phyloP scores from a whole-genome alignment of 2,329 filamentous ascomycete species.

The Cytospora mali region DNA sequence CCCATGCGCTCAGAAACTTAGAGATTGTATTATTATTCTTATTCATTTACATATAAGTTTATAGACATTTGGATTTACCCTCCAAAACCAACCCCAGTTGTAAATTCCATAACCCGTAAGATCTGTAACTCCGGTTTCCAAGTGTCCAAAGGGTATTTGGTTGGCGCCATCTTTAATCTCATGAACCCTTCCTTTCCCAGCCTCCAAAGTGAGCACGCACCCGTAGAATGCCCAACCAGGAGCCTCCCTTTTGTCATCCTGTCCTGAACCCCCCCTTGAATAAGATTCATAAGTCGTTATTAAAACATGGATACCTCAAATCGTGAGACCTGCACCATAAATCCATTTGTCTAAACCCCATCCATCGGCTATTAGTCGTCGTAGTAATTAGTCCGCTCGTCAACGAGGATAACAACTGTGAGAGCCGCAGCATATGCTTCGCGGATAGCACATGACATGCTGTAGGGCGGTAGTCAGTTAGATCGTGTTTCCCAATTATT shows the following conservation, averaged over 20 bases:
- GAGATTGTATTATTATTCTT: neutral
- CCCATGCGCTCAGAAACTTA: neutral
- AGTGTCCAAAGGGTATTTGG: slow-evolving; percentile 17
- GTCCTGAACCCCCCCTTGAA: neutral
- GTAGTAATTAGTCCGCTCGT: slow-evolving; percentile 52
- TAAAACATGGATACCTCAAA: neutral
- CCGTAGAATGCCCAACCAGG: neutral
- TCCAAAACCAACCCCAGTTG: neutral
- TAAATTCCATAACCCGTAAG: neutral
- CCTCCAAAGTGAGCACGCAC: slow-evolving; percentile 1
- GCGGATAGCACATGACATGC: slow-evolving; percentile 72
- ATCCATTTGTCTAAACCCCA: neutral
- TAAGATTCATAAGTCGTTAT: slow-evolving; percentile 3
- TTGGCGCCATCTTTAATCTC: slow-evolving; percentile 7
- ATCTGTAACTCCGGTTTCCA: neutral
- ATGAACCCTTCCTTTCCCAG: neutral
- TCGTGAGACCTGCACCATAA: slow-evolving; percentile 1
- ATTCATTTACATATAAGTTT: neutral
- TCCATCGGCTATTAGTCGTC: slow-evolving; percentile 34
- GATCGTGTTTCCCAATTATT: neutral
- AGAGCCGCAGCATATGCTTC: slow-evolving; percentile 76
- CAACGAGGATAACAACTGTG: slow-evolving; percentile 70
- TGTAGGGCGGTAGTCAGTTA: slow-evolving; percentile 35
- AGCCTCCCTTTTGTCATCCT: neutral
- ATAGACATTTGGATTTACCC: neutral